A percentile compares a stretch with the other conserved stretches of the same genome.
Evolutionary conservation across 2,329 filamentous ascomycete genomes (phyloP).

Genomic region (Colletotrichum sp.): DNA sequence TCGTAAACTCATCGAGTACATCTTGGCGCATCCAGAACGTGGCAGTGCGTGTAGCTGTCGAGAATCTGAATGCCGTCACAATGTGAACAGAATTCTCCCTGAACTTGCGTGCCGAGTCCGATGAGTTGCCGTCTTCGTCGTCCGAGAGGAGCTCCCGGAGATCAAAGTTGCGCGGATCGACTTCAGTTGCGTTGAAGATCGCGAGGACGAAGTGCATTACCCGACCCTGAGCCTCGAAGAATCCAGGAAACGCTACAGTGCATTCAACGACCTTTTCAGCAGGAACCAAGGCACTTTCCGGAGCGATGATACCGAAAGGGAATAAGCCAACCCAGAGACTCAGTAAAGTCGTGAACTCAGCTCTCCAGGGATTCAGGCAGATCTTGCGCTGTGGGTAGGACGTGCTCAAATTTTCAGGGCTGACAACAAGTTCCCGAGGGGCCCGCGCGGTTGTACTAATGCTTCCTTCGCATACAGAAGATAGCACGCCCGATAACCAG

Average conservation of each 20-base stretch:
- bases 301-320: constrained; percentile 22
- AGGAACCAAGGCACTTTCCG: background rate
- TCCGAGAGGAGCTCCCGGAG: background rate
- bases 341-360: constrained; percentile 25
- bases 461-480: constrained; percentile 16
- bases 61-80: background rate
- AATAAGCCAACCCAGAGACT: constrained; percentile 24
- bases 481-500: constrained; percentile 27
- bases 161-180: background rate
- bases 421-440: constrained; percentile 18
- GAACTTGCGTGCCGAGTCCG: background rate
- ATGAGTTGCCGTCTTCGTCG: background rate
- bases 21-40: constrained; percentile 11
- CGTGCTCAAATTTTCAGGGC: background rate
- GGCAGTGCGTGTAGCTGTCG: background rate
- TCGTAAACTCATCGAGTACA: background rate
- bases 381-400: background rate
- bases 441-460: constrained; percentile 26
- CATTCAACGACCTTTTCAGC: background rate
- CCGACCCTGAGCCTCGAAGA: background rate
- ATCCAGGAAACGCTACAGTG: background rate
- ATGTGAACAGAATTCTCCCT: background rate
- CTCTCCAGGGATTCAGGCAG: constrained; percentile 20
- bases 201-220: background rate
- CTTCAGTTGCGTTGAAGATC: background rate